These are phyloP conservation scores for Triticum dicoccoides DNA, from an alignment of 176 grass and related monocot species.

Conservation along the genomic window DNA sequence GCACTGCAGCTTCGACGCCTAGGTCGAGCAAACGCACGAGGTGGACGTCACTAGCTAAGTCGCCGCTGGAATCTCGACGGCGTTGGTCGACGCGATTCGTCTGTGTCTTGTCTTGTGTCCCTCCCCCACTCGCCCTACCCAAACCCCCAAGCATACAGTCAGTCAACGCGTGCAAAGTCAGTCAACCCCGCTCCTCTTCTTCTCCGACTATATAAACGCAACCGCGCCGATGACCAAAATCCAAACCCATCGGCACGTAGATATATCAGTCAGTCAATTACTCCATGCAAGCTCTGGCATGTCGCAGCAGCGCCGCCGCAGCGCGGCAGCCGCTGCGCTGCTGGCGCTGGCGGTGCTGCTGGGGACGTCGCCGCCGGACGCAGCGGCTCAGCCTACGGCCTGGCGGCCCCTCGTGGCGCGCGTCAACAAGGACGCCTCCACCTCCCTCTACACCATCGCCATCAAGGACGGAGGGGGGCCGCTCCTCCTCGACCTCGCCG, in stretches of 20 bases:
- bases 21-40: too few species aligned
- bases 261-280: too few species aligned
- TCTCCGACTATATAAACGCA: background rate
- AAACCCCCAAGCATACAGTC: too few species aligned
- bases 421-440: slow-evolving; percentile 7
- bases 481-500: slow-evolving; percentile 31
- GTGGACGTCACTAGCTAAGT: too few species aligned
- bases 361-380: background rate
- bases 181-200: too few species aligned
- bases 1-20: too few species aligned
- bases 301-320: background rate
- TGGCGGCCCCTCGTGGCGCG: background rate
- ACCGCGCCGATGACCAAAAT: background rate
- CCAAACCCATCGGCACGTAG: background rate
- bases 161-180: too few species aligned
- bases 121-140: too few species aligned
- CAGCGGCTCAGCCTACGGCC: too few species aligned
- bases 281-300: background rate
- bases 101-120: too few species aligned
- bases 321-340: background rate
- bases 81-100: too few species aligned
- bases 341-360: background rate
- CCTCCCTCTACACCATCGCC: slow-evolving; percentile 32
- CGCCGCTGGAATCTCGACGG: too few species aligned
- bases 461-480: slow-evolving; percentile 11